Conservation (phyloP, 768 basidiomycete genomes). For the Tricholoma matsutake region DNA sequence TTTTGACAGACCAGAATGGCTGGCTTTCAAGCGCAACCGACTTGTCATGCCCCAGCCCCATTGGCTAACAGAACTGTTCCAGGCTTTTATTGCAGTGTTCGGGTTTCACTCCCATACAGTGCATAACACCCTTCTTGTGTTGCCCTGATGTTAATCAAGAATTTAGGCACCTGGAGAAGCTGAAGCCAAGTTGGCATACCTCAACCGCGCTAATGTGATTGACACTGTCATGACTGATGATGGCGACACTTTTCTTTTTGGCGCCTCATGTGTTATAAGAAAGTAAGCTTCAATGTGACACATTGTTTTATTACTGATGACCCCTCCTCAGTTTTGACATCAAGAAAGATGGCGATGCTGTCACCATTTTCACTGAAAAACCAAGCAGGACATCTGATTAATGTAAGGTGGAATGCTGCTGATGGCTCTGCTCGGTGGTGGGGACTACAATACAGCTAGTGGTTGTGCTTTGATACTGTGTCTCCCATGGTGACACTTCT, state of each 20-base stretch:
- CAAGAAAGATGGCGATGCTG: neutral
- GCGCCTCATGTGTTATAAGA: conserved; percentile 34
- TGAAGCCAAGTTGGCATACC: conserved; percentile 45
- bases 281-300: neutral
- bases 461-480: conserved; percentile 22
- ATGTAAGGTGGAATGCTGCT: conserved; percentile 47
- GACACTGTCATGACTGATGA: conserved; percentile 49
- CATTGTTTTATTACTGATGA: conserved; percentile 27
- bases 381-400: neutral
- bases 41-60: conserved; percentile 24
- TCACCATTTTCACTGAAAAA: conserved; percentile 1
- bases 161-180: conserved; percentile 44
- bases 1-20: conserved; percentile 46
- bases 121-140: neutral
- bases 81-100: conserved; percentile 37
- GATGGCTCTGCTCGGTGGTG: conserved; percentile 59
- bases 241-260: conserved; percentile 46
- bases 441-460: conserved; percentile 59
- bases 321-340: neutral
- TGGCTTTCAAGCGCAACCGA: conserved; percentile 36
- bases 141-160: neutral
- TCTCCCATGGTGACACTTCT: no score
- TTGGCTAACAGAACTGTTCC: conserved; percentile 21
- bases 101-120: conserved; percentile 35
- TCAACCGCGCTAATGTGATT: conserved; percentile 36